These are phyloP conservation scores for Gymnopus androsaceus DNA, from an alignment of 1,284 basidiomycete species.

Conservation along the genomic window DNA sequence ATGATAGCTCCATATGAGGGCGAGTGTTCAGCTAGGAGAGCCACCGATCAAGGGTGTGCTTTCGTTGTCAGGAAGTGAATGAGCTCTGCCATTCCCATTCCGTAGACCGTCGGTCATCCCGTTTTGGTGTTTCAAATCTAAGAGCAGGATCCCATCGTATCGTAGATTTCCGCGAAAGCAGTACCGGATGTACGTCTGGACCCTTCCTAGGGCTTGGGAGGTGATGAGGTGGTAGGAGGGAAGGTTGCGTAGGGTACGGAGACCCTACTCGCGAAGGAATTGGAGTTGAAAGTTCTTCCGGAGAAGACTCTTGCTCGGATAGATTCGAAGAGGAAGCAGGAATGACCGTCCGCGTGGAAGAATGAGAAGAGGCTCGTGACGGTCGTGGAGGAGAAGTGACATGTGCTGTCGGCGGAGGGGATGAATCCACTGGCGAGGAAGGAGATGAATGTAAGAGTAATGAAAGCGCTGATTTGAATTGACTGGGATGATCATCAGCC, in stretches of 20 bases:
- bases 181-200: neutral
- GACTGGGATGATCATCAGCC: neutral
- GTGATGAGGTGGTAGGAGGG: neutral
- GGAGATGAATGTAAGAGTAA: slow-evolving; percentile 7
- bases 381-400: neutral
- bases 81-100: neutral
- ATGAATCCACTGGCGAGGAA: neutral
- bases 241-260: slow-evolving; percentile 3
- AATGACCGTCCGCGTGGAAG: slow-evolving; percentile 4
- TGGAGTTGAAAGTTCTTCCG: slow-evolving; percentile 1
- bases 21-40: neutral
- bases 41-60: slow-evolving; percentile 5
- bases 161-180: neutral
- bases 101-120: too few relatives aligned
- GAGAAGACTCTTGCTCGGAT: neutral
- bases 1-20: neutral
- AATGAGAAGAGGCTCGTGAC: slow-evolving; percentile 3
- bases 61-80: neutral
- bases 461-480: slow-evolving; percentile 15
- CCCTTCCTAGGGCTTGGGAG: neutral
- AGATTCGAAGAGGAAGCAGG: neutral
- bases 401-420: neutral
- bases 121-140: too few relatives aligned
- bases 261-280: slow-evolving; percentile 11
- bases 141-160: slow-evolving; percentile 14